A percentile compares a stretch with the other conserved stretches of the same genome.
phyloP scores from a whole-genome alignment of 2,329 filamentous ascomycete species.

The Verticillium isaacii region DNA sequence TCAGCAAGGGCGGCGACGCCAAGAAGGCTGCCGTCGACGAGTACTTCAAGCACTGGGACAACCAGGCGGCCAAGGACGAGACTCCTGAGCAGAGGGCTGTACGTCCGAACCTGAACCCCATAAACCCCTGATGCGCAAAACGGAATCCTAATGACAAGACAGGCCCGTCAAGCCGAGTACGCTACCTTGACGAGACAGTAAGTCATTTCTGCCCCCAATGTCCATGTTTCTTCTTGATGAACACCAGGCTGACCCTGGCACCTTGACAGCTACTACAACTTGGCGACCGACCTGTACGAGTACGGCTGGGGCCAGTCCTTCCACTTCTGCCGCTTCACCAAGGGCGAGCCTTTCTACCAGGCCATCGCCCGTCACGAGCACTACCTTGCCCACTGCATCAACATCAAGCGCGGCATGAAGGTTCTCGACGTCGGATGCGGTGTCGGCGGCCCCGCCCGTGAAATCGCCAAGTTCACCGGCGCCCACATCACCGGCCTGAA shows the following conservation, averaged over 20 bases:
- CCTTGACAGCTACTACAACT: conserved; percentile 73
- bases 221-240: neutral
- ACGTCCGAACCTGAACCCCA: conserved; percentile 18
- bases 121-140: neutral
- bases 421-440: conserved; percentile 95
- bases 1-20: conserved; percentile 67
- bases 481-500: conserved; percentile 83
- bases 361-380: conserved; percentile 93
- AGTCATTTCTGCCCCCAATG: conserved; percentile 22
- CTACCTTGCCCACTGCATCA: conserved; percentile 84
- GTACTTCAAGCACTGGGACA: conserved; percentile 91
- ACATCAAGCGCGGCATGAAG: conserved; percentile 72
- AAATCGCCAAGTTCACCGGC: conserved; percentile 89
- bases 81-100: conserved; percentile 69
- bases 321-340: conserved; percentile 90
- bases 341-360: conserved; percentile 78
- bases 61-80: conserved; percentile 69
- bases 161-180: conserved; percentile 77
- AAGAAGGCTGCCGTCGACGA: conserved; percentile 75
- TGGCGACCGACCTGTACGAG: conserved; percentile 88
- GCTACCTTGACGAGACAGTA: conserved; percentile 84
- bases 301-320: conserved; percentile 91
- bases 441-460: conserved; percentile 87
- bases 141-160: conserved; percentile 4
- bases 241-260: neutral